Evolutionary conservation across 2,329 filamentous ascomycete genomes (phyloP), one percentile per base, ranked within the genome.

Genomic region (Fusarium penzigii): DNA sequence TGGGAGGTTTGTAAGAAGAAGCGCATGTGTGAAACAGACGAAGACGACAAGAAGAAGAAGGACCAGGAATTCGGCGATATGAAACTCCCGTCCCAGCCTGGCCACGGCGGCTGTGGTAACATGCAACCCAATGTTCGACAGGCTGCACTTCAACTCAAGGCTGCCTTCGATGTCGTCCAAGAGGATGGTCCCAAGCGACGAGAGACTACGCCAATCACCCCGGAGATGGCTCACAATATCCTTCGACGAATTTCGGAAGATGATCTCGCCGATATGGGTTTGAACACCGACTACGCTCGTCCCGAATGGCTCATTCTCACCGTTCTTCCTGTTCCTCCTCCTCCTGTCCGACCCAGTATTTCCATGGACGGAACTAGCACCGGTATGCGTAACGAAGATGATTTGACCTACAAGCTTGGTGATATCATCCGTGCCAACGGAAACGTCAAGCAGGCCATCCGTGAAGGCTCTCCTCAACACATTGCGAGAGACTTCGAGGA

Each of bases 221-320:
- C 94, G 3, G 86, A 92, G 69, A 85, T 89, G 78, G 92, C 91
- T 4, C 81, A 96, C 60, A 87, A 88, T 64, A 89, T 97, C 65
- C 89, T 99, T 73, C 87, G 89, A 62, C 87, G 87, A 62, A 94
- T 99, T 59, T 85, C 85, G 3, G 87, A 92, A 53, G 82, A 87
- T 16, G 93, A 96, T 55, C 84, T 97, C 56, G 79, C 83, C 49
- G 86, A 94, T 62, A 90, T 99, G 77, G 94, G 94, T 34, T 77
- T 99, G 65, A 99, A 93, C 74, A 88, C 88, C 51, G 91, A 97
- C 69, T 97, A 97, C 65, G 93, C 95, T 51, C 87, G 93, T 43
- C 94, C 94, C 1, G 94, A 99, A 70, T 99, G 94, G 94, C 96
- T 99, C 91, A 84, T 99, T 55, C 79, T 99, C 56, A 96, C 92